phyloP scores from a whole-genome alignment of 805 yeast species.

The Candida ascalaphidarum region DNA sequence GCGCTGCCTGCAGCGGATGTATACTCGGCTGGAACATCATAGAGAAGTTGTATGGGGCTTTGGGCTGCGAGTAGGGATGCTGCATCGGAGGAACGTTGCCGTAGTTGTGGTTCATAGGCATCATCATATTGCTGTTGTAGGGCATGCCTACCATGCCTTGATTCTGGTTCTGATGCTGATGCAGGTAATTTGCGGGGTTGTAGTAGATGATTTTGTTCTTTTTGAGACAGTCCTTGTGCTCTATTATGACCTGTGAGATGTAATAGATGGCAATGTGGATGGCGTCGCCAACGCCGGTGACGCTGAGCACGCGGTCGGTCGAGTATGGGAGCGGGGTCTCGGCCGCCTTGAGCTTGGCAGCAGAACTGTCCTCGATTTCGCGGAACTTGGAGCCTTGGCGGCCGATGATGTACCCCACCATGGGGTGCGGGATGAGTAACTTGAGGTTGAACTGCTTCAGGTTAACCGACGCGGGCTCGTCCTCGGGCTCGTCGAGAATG shows the following conservation, averaged over 20 bases:
- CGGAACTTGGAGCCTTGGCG: conserved; percentile 64
- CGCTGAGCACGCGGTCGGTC: conserved; percentile 64
- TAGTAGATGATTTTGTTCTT: conserved; percentile 49
- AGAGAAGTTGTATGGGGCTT: conserved; percentile 26
- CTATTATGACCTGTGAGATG: conserved; percentile 58
- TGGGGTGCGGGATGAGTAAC: conserved; percentile 65
- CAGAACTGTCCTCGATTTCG: conserved; percentile 76
- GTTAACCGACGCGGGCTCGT: conserved; percentile 47
- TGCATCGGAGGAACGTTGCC: neutral
- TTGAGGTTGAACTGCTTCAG: conserved; percentile 50
- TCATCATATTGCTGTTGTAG: conserved; percentile 5
- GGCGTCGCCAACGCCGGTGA: conserved; percentile 80
- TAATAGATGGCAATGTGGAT: conserved; percentile 77
- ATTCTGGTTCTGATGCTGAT: conserved; percentile 1
- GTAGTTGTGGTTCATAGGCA: conserved; percentile 1
- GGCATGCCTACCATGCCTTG: neutral
- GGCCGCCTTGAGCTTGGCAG: conserved; percentile 68
- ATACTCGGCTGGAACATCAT: conserved; percentile 32
- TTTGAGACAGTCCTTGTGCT: conserved; percentile 44
- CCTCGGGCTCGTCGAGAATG: conserved; percentile 58
- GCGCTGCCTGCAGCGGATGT: conserved; percentile 25
- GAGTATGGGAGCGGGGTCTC: conserved; percentile 65
- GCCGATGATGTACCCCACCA: conserved; percentile 78
- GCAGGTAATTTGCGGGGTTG: conserved; percentile 42
- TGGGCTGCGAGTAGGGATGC: conserved; percentile 3